Percentiles rank a stretch among this genome's conserved stretches.
phyloP scores from a whole-genome alignment of 495 filamentous ascomycete species.

The Hypoxylon fragiforme region DNA sequence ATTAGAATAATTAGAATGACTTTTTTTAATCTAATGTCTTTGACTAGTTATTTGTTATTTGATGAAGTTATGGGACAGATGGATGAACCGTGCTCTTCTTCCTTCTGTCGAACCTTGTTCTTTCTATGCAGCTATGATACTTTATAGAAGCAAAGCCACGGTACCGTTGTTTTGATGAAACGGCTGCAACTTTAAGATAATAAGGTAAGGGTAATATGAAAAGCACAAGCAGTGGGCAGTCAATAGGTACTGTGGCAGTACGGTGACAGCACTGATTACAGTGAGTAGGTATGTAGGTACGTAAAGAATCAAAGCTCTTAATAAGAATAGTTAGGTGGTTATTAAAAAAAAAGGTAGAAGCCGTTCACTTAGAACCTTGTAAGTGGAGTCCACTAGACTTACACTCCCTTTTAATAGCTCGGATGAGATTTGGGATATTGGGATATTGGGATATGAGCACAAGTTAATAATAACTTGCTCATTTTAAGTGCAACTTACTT shows the following conservation, averaged over 20 bases:
- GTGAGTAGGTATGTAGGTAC: no score
- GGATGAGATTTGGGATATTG: no score
- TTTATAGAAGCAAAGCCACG: constrained; percentile 14
- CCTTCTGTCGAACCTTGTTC: constrained; percentile 1
- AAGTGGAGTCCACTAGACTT: not conserved
- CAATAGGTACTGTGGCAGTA: not conserved
- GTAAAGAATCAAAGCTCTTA: no score
- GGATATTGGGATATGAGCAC: no score
- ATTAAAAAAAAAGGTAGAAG: not conserved
- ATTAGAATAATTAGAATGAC: constrained; percentile 1
- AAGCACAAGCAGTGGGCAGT: no score
- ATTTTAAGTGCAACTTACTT: no score
- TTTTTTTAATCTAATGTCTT: no score
- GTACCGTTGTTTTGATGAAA: constrained; percentile 6
- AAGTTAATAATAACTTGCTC: no score
- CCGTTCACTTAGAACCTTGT: not conserved
- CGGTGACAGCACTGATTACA: no score
- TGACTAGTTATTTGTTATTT: no score
- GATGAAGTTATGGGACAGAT: constrained; percentile 22
- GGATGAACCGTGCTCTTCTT: constrained; percentile 15
- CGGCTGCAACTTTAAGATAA: not conserved
- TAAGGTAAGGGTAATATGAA: not conserved
- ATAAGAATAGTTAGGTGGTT: no score
- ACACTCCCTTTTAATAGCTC: no score
- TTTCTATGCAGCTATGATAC: not conserved